A percentile compares a stretch with the other conserved stretches of the same genome.
Evolutionary conservation across 768 basidiomycete genomes (phyloP).

Genomic region (Clitopilus hobsonii): DNA sequence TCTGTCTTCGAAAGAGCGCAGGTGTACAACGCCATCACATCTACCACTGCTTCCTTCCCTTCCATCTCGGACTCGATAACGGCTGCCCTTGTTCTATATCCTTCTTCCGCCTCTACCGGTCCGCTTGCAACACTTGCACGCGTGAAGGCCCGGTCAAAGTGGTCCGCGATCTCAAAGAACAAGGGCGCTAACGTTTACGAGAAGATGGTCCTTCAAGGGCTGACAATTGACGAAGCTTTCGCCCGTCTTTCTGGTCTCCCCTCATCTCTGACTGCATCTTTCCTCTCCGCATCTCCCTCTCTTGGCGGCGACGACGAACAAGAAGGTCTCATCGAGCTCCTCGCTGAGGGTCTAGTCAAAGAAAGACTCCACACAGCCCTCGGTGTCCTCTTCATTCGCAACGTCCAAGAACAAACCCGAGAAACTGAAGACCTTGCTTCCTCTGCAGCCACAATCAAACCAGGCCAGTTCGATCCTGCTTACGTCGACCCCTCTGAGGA

Average conservation of each 20-base stretch:
- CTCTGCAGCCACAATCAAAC: neutral
- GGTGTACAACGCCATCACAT: conserved; percentile 50
- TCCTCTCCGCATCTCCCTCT: no score
- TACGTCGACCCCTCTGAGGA: neutral
- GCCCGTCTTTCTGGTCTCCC: conserved; percentile 23
- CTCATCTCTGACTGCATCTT: conserved; percentile 3
- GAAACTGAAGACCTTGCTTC: conserved; percentile 20
- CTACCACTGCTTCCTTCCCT: conserved; percentile 26
- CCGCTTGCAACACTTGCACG: conserved; percentile 29
- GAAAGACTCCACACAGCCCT: conserved; percentile 50
- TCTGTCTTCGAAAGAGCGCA: conserved; percentile 37
- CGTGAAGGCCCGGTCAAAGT: conserved; percentile 37
- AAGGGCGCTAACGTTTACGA: conserved; percentile 35
- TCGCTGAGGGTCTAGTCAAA: conserved; percentile 48
- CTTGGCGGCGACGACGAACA: conserved; percentile 11
- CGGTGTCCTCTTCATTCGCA: conserved; percentile 46
- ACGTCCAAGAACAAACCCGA: conserved; percentile 17
- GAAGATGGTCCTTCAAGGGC: conserved; percentile 45
- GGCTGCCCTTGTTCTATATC: conserved; percentile 49
- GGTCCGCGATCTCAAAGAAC: conserved; percentile 17
- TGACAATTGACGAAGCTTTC: conserved; percentile 52
- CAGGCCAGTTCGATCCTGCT: neutral
- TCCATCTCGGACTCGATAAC: conserved; percentile 49
- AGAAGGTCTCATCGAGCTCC: conserved; percentile 30
- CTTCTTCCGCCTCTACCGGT: conserved; percentile 12